These are phyloP conservation scores for Blumeriella jaapii DNA, from an alignment of 2,329 filamentous ascomycete genomes.

Conservation along the genomic window DNA sequence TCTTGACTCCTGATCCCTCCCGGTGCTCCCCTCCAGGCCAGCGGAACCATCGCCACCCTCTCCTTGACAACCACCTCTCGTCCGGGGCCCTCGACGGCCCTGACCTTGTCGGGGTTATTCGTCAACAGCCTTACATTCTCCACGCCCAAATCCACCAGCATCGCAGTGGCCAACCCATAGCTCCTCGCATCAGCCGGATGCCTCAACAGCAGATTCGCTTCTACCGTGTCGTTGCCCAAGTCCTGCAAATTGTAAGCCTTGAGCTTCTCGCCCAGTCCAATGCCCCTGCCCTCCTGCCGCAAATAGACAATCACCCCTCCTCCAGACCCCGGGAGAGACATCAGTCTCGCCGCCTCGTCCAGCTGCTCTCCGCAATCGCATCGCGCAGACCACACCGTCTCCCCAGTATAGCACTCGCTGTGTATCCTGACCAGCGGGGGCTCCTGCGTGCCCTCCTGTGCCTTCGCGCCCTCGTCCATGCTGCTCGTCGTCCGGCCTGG, in stretches of 20 bases:
- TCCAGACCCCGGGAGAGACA: conserved; percentile 58
- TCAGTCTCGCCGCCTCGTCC: conserved; percentile 87
- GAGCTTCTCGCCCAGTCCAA: conserved; percentile 87
- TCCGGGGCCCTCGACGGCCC: conserved; percentile 84
- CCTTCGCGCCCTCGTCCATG: conserved; percentile 1
- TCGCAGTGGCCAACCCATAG: conserved; percentile 93
- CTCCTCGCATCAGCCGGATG: conserved; percentile 92
- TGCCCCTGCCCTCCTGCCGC: conserved; percentile 89
- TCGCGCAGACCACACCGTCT: conserved; percentile 94
- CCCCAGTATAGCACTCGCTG: conserved; percentile 95
- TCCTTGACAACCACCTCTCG: conserved; percentile 81
- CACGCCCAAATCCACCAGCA: conserved; percentile 77
- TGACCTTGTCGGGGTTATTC: conserved; percentile 95
- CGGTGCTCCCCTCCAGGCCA: conserved; percentile 66
- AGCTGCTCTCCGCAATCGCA: conserved; percentile 98
- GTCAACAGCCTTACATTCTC: conserved; percentile 72
- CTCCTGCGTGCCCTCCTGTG: not conserved
- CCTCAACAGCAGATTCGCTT: conserved; percentile 81
- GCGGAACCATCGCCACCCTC: conserved; percentile 85
- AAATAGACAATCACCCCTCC: conserved; percentile 94
- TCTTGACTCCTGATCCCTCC: conserved; percentile 78
- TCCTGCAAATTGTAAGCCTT: conserved; percentile 98
- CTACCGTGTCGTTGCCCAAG: conserved; percentile 91
- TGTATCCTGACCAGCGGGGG: conserved; percentile 82
- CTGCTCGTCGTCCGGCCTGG: conserved; percentile 58